These are phyloP conservation scores for Claviceps monticola DNA, from an alignment of 2,329 filamentous ascomycete species.

Conservation along the genomic window DNA sequence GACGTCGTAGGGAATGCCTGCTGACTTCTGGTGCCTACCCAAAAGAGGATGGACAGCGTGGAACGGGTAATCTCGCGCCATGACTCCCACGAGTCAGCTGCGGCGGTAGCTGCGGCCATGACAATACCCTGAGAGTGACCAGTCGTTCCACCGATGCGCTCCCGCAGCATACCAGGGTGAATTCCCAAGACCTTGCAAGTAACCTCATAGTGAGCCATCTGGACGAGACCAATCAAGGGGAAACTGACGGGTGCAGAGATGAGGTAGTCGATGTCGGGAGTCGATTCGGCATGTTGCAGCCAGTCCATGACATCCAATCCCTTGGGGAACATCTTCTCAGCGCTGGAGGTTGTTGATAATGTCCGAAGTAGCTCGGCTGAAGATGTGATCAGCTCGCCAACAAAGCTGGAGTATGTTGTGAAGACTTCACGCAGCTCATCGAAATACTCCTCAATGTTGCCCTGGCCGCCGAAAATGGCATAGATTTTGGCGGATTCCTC, in stretches of 20 bases:
- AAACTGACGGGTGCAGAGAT: slow-evolving; percentile 92
- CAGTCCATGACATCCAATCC: slow-evolving; percentile 91
- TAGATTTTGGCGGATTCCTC: slow-evolving; percentile 78
- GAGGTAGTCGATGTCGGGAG: slow-evolving; percentile 87
- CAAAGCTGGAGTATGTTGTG: slow-evolving; percentile 79
- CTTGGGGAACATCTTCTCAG: slow-evolving; percentile 92
- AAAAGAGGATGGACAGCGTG: slow-evolving; percentile 88
- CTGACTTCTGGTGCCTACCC: slow-evolving; percentile 94
- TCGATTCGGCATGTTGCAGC: slow-evolving; percentile 78
- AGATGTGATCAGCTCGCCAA: slow-evolving; percentile 68
- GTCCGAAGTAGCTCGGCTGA: slow-evolving; percentile 79
- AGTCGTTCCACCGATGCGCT: slow-evolving; percentile 74
- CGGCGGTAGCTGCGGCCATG: slow-evolving; percentile 80
- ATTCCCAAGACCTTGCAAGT: slow-evolving; percentile 85
- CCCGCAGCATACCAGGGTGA: slow-evolving; percentile 75
- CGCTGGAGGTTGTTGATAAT: slow-evolving; percentile 68
- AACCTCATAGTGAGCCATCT: slow-evolving; percentile 89
- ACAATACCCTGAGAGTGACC: slow-evolving; percentile 96
- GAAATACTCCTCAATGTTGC: slow-evolving; percentile 99
- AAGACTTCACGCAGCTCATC: slow-evolving; percentile 90
- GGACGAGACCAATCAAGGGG: slow-evolving; percentile 88
- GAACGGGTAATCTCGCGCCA: slow-evolving; percentile 69
- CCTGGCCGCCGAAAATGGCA: slow-evolving; percentile 91
- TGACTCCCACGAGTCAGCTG: slow-evolving; percentile 84
- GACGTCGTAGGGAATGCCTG: slow-evolving; percentile 95